Evolutionary conservation across 106 monocot species (phyloP).

Genomic region (Vanilla planifolia): DNA sequence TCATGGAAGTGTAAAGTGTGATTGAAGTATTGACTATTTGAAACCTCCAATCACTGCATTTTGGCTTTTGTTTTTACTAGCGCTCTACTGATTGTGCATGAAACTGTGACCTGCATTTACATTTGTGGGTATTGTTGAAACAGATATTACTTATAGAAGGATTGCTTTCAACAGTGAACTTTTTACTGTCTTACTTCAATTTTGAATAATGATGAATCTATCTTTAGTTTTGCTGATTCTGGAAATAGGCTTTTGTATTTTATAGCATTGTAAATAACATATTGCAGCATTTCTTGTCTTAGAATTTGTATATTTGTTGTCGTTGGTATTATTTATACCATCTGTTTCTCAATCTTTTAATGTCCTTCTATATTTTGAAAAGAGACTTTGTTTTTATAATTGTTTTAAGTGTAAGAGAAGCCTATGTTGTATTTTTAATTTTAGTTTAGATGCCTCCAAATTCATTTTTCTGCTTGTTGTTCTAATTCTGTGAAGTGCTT

Average conservation of each 20-base stretch:
- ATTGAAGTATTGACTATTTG: too few relatives aligned
- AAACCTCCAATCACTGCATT: too few relatives aligned
- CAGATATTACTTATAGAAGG: too few relatives aligned
- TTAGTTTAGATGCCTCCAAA: not conserved
- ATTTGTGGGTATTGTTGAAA: too few relatives aligned
- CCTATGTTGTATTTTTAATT: not conserved
- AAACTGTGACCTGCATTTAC: too few relatives aligned
- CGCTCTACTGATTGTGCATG: too few relatives aligned
- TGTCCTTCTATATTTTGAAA: not conserved
- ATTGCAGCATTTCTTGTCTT: not conserved
- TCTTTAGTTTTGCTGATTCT: not conserved
- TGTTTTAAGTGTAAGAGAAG: not conserved
- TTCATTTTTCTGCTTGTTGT: constrained; percentile 8
- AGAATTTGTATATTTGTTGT: not conserved
- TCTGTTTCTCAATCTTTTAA: not conserved
- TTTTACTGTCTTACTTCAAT: too few relatives aligned
- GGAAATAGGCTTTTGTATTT: not conserved
- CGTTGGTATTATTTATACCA: not conserved
- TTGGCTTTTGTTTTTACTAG: too few relatives aligned
- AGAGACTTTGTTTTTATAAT: not conserved
- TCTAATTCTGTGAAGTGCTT: constrained; percentile 7
- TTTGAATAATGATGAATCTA: too few relatives aligned
- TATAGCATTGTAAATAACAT: not conserved
- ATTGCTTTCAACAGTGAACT: too few relatives aligned
- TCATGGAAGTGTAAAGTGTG: too few relatives aligned